Percentiles rank a stretch among this genome's conserved stretches.
These are phyloP conservation scores for Mariannaea sp. DNA, from an alignment of 2,329 filamentous ascomycete species.

Conservation along the genomic window DNA sequence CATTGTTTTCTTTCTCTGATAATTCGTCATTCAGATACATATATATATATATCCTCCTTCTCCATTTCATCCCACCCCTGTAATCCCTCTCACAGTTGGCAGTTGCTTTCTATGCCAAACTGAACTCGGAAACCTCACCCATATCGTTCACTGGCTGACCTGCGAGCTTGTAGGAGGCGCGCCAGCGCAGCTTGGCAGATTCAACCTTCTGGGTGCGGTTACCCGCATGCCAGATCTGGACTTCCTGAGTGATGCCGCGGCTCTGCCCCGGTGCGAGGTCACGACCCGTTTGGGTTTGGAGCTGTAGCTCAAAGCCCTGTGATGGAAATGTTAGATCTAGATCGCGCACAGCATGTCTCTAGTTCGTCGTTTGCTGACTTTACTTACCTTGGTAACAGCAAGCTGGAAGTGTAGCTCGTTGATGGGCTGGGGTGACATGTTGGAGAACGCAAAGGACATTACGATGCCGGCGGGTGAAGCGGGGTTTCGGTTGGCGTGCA, in stretches of 20 bases:
- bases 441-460: slow-evolving; percentile 82
- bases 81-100: slow-evolving; percentile 1
- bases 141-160: slow-evolving; percentile 73
- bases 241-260: slow-evolving; percentile 78
- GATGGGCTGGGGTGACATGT: slow-evolving; percentile 72
- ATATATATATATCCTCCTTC: background rate
- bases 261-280: slow-evolving; percentile 73
- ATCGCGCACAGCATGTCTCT: too few relatives aligned
- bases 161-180: slow-evolving; percentile 76
- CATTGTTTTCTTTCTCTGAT: too few relatives aligned
- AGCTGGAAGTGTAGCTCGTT: slow-evolving; percentile 86
- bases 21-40: too few relatives aligned
- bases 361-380: background rate
- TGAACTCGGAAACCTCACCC: slow-evolving; percentile 81
- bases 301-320: slow-evolving; percentile 78
- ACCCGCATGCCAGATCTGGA: slow-evolving; percentile 75
- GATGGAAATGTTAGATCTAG: background rate
- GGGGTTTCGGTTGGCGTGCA: slow-evolving; percentile 67
- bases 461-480: slow-evolving; percentile 63
- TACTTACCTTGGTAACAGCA: slow-evolving; percentile 84
- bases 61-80: slow-evolving; percentile 6
- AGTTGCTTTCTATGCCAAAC: slow-evolving; percentile 61
- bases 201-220: slow-evolving; percentile 71
- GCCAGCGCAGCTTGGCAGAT: slow-evolving; percentile 88
- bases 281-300: slow-evolving; percentile 85